Base-by-base conservation (phyloP, 129 eudicot genomes). In the Flaveria linearis region DNA sequence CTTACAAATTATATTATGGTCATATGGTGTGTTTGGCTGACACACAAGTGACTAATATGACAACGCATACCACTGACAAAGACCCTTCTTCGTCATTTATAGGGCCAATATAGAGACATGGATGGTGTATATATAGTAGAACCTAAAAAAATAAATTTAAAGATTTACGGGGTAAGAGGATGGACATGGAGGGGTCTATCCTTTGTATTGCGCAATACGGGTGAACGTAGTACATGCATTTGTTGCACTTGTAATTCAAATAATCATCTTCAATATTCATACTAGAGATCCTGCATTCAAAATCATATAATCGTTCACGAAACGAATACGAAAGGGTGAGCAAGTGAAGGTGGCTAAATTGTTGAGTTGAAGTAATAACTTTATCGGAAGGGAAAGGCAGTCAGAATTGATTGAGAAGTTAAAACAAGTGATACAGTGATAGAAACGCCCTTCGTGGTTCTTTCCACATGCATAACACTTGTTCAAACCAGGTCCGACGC, bases 211-310 rank as follows among this genome's bases (percentile, higher is more conserved):
- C 66, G 20, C 76, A 72, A 30, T 72, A 39, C 12, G 25, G 41
- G 1, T 72, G 67, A 15, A 72, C 30, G 13, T 36, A 72, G 64
- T 17, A 36, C 49, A 55, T 33, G 30, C 76, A 72, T 72, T 55
- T 72, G 6, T 18, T 53, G 39, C 47, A 43, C 13, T 42, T 68
- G 28, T 20, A 68, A 42, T 43, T 4, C 22, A 15, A 13, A 50
- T 50, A 2, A 12, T 50, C 20, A 5, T 9, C 13, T 2, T 30
- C 8, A 3, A 64, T 0, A 1, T 13, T 39, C 25, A 2, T 16
- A 5, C 43, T 22, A 33, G 25, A 64, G 13, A 33, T 64, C 69
- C 49, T 64, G 69, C 69, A 33, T 33, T 33, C 47, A 7, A 1
- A 33, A 14, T 9, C 47, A 14, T 64, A 33, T 64, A 14, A n/a